Evolutionary conservation across 805 yeast species (phyloP), one percentile per base, ranked within the genome.

Genomic region (Hanseniaspora pseudoguilliermondii): DNA sequence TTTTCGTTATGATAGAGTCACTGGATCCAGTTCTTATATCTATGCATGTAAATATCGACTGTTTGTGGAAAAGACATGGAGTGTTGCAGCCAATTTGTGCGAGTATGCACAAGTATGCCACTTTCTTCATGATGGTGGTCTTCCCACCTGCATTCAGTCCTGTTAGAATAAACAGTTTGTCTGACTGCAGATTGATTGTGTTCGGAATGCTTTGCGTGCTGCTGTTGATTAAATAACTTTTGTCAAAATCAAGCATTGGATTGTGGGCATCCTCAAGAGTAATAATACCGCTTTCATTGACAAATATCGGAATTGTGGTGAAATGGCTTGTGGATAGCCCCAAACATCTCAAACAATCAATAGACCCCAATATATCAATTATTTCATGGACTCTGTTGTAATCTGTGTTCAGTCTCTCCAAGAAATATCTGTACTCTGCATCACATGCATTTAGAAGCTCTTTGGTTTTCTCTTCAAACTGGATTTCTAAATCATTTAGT

Each of bases 121-220:
- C 75, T 59, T 84, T 88, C 52, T 86, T 75, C 16, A 84, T 86
- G 62, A 81, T 82, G 0, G 88, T 81, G 7, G 89, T 82, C 65
- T 86, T 86, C 4, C 95, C 95, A 10, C 95, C 95, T 89, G 86
- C 84, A 61, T 86, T 86, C 0, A 95, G 93, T 0, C 95, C 95
- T 0, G 95, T 86, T 23, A 89, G 78, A 16, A 89, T 73, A 55
- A 82, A 71, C 0, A 79, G 76, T 36, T 87, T 73, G 15, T 78
- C 73, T 3, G 69, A 64, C 6, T 71, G 61, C 71, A 89, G 76
- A 7, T 65, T 55, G 5, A 83, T 75, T 59, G 82, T 80, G 64
- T 88, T 89, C 1, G 93, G 75, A 13, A 89, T 86, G 64, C 80
- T 85, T 15, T 73, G 75, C 20, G 34, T n/a, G 15, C 15, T 13